Base-by-base conservation (phyloP, 1,284 basidiomycete genomes). In the Rhizoctonia solani region DNA sequence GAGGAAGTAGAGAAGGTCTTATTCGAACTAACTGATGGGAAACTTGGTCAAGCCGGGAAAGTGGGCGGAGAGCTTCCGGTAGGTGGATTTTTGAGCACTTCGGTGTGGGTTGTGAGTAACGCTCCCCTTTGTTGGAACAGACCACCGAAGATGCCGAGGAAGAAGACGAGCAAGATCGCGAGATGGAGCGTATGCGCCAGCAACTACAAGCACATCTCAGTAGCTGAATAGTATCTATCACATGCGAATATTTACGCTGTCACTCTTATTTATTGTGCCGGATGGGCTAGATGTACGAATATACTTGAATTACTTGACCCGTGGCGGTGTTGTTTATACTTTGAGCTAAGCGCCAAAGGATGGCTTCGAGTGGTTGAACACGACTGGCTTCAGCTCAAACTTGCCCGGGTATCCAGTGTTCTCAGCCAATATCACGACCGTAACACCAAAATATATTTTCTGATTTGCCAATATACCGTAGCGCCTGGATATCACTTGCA, bases 1-100 rank as follows among this genome's bases (percentile, higher is more conserved):
- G 93, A 87, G 21, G 97, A 99, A 75, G 93, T 99, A 11, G 96
- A 99, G 77, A 98, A 96, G 76, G 93, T 99, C 2, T 77, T 99
- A 42, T 98, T 90, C 73, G 93, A 98, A 70, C 83, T 99, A 69
- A 99, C 97, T 4, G 90, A 98, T 73, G 97, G 96, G 70, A 98
- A 98, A 79, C 82, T 98, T 3, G 95, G 94, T 4, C 86, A 90
- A 76, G 90, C 85, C 54, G 91, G 90, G 5, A 78, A 83, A 29
- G 92, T 90, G 54, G 85, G 85, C 52, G 85, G 82, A 39, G 87
- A 88, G 59, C 77, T 93, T 71, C 95, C 94, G 46, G 95, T 96
- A 75, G 75, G 91, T 83, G 14, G 47, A 23, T 1, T 14, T 41
- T 13, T 2, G 27, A 21, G 42, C 11, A 4, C 32, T 44, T 61